Base-by-base conservation (phyloP, 345 rosid genomes). In the Salix udensis region DNA sequence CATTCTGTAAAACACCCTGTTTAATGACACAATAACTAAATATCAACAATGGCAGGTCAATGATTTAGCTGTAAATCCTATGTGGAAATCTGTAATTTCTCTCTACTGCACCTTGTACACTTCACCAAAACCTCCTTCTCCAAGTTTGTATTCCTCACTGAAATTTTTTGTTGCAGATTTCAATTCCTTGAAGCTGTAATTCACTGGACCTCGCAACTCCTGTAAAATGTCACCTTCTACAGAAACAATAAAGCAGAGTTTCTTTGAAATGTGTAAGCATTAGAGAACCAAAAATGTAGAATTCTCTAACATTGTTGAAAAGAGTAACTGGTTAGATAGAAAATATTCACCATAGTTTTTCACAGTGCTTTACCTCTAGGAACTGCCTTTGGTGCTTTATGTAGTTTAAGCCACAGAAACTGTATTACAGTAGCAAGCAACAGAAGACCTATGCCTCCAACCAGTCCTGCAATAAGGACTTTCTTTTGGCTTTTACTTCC, bases 61-160 rank as follows among this genome's bases (percentile, higher is more conserved):
- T 10, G 14, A 40, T 10, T 40, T 12, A 40, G 44, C 44, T 40
- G 44, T 9, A 40, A 40, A 40, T 40, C 44, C 0, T 40, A 10
- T 10, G 13, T 40, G 13, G 44, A 28, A 46, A 39, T 68, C 42
- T 21, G 24, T n/a, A 8, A 19, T 40, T 40, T 10, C 44, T 40
- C 44, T 11, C 37, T 6, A 23, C 9, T 65, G 31, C 28, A 87
- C 88, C 88, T 88, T 88, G 78, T 78, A 88, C 31, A 84, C 85
- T 18, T 86, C 87, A 36, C 90, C 88, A 39, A 88, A 88, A 21
- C 88, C 88, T 24, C 90, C 88, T 77, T 81, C 83, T 73, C 90
- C 87, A 11, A 88, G 81, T 74, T 84, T 88, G 39, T 84, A 77
- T 73, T 81, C 88, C 30, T 73, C 31, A 30, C 31, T 30, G 53